Evolutionary conservation across 192 early-diverging fungal genomes (phyloP).

Genomic region (Coemansia sp.): DNA sequence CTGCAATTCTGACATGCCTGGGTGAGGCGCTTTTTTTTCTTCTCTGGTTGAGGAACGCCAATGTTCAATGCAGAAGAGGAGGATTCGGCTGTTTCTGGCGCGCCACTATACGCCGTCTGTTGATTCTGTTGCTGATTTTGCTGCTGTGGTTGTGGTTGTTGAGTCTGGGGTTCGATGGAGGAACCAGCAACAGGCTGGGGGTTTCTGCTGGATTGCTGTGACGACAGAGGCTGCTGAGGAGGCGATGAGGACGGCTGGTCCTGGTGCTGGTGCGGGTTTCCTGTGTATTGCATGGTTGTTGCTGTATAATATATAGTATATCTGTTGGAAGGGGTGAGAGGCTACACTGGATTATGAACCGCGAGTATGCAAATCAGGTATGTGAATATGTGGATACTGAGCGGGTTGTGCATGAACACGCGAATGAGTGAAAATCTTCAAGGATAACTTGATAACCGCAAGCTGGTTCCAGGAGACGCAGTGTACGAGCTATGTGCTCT

Average conservation of each 20-base stretch:
- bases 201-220: constrained; percentile 2
- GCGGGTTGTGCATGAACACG: neutral
- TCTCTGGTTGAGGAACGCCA: constrained; percentile 21
- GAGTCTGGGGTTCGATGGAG: constrained; percentile 5
- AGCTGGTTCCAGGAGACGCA: neutral
- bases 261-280: constrained; percentile 9
- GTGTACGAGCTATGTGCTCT: constrained; percentile 1
- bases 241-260: constrained; percentile 4
- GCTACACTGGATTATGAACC: neutral
- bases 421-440: neutral
- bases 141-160: constrained; percentile 10
- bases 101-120: constrained; percentile 7
- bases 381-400: constrained; percentile 3
- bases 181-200: neutral
- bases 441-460: neutral
- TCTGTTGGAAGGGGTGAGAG: neutral
- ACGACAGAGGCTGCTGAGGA: constrained; percentile 2
- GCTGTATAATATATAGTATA: neutral
- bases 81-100: constrained; percentile 5
- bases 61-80: neutral
- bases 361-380: neutral
- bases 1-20: constrained; percentile 56
- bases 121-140: constrained; percentile 13
- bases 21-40: constrained; percentile 55
- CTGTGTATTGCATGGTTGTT: neutral